Conservation (phyloP, 2,329 filamentous ascomycete genomes). For the Elsinoe ampelina region DNA sequence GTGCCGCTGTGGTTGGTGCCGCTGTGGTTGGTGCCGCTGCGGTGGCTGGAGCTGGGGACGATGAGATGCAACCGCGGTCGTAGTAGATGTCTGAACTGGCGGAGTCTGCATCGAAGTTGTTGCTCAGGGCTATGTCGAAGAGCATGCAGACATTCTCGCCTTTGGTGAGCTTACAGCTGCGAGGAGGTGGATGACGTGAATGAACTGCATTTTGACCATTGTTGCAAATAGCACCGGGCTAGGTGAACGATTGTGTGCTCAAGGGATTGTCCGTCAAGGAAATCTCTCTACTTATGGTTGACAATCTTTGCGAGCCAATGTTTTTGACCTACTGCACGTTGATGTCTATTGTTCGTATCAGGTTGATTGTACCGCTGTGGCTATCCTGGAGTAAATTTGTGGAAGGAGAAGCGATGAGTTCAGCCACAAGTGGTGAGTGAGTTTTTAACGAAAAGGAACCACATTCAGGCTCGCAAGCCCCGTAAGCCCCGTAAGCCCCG, state of each 20-base stretch:
- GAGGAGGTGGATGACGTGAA: background rate
- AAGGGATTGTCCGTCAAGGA: background rate
- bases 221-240: background rate
- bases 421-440: too few relatives aligned
- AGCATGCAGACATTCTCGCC: constrained; percentile 6
- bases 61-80: constrained; percentile 1
- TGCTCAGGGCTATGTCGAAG: constrained; percentile 5
- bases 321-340: background rate
- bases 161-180: background rate
- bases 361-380: too few relatives aligned
- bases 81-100: constrained; percentile 5
- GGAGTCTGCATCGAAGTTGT: constrained; percentile 10
- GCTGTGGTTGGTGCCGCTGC: background rate
- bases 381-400: too few relatives aligned
- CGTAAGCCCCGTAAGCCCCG: too few relatives aligned
- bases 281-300: background rate
- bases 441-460: too few relatives aligned
- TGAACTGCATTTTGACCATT: background rate
- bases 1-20: background rate
- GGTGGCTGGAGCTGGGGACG: background rate
- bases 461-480: too few relatives aligned
- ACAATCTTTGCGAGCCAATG: background rate
- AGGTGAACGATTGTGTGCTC: background rate
- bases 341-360: background rate
- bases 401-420: too few relatives aligned